Conservation (phyloP, 176 grass and related monocot species). For the Chloris gayana region DNA sequence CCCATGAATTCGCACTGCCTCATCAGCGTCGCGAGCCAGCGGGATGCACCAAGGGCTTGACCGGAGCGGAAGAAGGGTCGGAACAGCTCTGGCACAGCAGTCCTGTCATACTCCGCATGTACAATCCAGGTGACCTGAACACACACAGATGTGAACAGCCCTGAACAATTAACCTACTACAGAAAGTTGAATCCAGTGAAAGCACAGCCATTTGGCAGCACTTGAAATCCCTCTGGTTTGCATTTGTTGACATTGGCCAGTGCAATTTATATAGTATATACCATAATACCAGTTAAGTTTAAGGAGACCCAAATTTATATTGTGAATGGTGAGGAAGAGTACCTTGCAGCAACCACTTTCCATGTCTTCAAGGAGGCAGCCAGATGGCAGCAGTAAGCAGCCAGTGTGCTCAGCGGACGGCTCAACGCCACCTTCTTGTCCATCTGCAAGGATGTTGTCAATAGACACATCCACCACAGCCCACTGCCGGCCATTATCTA, state of each 20-base stretch:
- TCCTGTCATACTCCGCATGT: constrained; percentile 38
- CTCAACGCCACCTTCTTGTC: not conserved
- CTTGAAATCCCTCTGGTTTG: too few relatives aligned
- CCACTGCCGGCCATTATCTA: constrained; percentile 26
- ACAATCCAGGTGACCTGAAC: constrained; percentile 52
- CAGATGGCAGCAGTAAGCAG: constrained; percentile 45
- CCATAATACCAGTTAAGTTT: too few relatives aligned
- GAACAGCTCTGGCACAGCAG: not conserved
- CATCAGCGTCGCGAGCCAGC: constrained; percentile 34
- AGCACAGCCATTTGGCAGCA: too few relatives aligned
- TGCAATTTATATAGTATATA: too few relatives aligned
- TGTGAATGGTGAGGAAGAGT: too few relatives aligned
- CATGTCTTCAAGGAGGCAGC: constrained; percentile 42
- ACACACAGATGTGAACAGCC: not conserved
- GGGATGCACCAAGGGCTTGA: constrained; percentile 35
- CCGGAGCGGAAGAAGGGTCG: constrained; percentile 42
- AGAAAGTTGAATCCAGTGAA: too few relatives aligned
- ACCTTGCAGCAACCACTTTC: constrained; percentile 43
- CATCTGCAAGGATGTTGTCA: constrained; percentile 1
- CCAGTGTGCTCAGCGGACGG: not conserved
- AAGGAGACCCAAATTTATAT: too few relatives aligned
- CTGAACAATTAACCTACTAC: too few relatives aligned
- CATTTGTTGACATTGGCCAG: too few relatives aligned
- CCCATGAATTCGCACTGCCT: constrained; percentile 27
- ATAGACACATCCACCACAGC: constrained; percentile 66